Conservation (phyloP, 2,329 filamentous ascomycete genomes). For the Claviceps cyperi region DNA sequence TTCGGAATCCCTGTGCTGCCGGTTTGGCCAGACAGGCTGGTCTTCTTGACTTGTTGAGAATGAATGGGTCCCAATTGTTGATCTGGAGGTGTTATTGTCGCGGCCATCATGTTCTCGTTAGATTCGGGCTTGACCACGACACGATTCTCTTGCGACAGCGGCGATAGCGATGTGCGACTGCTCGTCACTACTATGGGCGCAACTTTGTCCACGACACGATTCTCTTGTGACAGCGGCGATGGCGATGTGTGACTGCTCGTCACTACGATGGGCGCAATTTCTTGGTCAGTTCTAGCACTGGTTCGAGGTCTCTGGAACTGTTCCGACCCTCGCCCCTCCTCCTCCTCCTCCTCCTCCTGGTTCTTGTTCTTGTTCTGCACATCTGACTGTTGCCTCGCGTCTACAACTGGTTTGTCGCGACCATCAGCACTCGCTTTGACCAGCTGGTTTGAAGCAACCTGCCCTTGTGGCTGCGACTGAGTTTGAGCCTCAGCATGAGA, state of each 20-base stretch:
- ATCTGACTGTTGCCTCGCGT: not conserved
- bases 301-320: not conserved
- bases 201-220: not conserved
- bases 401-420: not conserved
- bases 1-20: not conserved
- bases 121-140: not conserved
- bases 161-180: constrained; percentile 1
- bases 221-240: constrained; percentile 3
- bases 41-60: not conserved
- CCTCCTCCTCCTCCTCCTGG: not conserved
- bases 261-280: not conserved
- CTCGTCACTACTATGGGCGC: not conserved
- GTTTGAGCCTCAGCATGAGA: not conserved
- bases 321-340: not conserved
- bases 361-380: not conserved
- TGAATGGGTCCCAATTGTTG: not conserved
- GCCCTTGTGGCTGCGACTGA: not conserved
- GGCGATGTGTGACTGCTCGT: not conserved
- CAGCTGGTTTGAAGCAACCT: not conserved
- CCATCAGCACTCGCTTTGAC: not conserved
- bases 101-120: not conserved
- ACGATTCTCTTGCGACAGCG: constrained; percentile 1
- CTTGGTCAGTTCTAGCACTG: constrained; percentile 1
- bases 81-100: too few relatives aligned
- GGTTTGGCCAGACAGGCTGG: not conserved